These are phyloP conservation scores for Telopea speciosissima DNA, from an alignment of 177 flowering plant genomes.

Conservation along the genomic window DNA sequence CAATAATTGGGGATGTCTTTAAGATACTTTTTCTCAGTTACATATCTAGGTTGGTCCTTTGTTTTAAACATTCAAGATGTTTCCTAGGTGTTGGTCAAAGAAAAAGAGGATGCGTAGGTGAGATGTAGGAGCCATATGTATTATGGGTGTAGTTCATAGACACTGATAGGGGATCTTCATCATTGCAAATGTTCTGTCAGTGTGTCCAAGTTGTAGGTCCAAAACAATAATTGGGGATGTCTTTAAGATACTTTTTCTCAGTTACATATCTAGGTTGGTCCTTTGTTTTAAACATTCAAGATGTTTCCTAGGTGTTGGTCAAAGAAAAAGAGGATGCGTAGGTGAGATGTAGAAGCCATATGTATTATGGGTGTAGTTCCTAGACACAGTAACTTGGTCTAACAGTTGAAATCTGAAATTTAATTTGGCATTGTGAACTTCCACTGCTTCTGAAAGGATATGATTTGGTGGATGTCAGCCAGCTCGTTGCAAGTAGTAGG, in stretches of 20 bases:
- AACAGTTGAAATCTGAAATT: neutral
- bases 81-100: neutral
- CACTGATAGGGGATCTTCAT: too few relatives aligned
- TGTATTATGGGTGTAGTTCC: neutral
- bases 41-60: neutral
- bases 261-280: neutral
- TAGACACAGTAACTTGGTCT: neutral
- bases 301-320: neutral
- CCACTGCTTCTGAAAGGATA: neutral
- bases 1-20: neutral
- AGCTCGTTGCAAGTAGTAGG: neutral
- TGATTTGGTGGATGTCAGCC: neutral
- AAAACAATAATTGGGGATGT: neutral
- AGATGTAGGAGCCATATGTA: neutral
- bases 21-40: neutral
- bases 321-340: neutral
- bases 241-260: neutral
- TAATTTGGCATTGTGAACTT: neutral
- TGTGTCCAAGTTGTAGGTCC: neutral
- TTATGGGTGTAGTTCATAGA: too few relatives aligned
- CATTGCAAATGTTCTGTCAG: too few relatives aligned
- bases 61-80: neutral
- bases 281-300: neutral
- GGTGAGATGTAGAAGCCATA: neutral
- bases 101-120: neutral